A percentile compares a stretch with the other conserved stretches of the same genome.
These are phyloP conservation scores for Alternaria atra DNA, from an alignment of 2,329 filamentous ascomycete genomes.

Conservation along the genomic window DNA sequence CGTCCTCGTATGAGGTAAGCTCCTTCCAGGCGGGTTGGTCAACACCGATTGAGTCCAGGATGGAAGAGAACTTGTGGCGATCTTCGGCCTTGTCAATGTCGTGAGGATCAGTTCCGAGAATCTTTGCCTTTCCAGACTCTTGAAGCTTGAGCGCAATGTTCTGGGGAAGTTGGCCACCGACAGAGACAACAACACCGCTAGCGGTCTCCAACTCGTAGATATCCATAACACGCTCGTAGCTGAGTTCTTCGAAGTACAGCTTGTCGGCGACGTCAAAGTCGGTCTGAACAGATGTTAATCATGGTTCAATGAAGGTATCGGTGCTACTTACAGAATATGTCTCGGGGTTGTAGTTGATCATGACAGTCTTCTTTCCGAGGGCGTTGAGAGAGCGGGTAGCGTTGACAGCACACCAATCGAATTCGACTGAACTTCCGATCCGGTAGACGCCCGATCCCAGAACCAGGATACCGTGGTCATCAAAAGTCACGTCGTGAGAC, in stretches of 20 bases:
- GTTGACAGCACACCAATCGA: slow-evolving; percentile 97
- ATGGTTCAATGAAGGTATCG: not conserved
- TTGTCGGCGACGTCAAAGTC: slow-evolving; percentile 91
- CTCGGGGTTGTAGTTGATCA: slow-evolving; percentile 74
- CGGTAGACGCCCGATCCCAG: slow-evolving; percentile 96
- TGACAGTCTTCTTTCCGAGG: slow-evolving; percentile 95
- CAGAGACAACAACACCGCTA: slow-evolving; percentile 89
- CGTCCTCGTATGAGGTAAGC: slow-evolving; percentile 85
- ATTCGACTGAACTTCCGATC: slow-evolving; percentile 97
- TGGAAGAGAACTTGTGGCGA: slow-evolving; percentile 97
- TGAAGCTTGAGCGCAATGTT: slow-evolving; percentile 96
- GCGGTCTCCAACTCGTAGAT: slow-evolving; percentile 94
- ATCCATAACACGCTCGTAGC: slow-evolving; percentile 98
- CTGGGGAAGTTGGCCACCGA: slow-evolving; percentile 94
- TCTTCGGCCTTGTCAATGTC: slow-evolving; percentile 99
- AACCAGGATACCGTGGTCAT: slow-evolving; percentile 89
- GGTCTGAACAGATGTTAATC: slow-evolving; percentile 57
- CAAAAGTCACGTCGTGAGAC: slow-evolving; percentile 90
- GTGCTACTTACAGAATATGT: slow-evolving; percentile 54
- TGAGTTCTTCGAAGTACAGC: slow-evolving; percentile 96
- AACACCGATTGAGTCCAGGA: slow-evolving; percentile 94
- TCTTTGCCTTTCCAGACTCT: slow-evolving; percentile 86
- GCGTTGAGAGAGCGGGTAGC: slow-evolving; percentile 82
- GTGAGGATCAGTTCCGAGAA: slow-evolving; percentile 89
- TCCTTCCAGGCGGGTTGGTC: slow-evolving; percentile 99